A percentile compares a stretch with the other conserved stretches of the same genome.
Conservation (phyloP, 345 rosid genomes). For the Syzygium oleosum region DNA sequence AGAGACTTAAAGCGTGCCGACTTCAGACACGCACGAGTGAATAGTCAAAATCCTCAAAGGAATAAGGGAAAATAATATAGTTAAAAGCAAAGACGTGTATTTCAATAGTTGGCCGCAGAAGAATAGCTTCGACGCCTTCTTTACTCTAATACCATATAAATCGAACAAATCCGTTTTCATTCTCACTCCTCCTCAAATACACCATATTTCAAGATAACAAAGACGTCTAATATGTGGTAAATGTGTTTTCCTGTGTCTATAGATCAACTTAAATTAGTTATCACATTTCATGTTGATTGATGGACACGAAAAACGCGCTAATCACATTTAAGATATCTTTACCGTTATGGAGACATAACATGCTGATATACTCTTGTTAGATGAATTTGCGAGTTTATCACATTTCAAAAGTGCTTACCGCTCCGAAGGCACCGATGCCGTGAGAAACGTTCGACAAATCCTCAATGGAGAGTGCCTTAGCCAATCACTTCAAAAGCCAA, state of each 20-base stretch:
- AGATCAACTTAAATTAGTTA: neutral
- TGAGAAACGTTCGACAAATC: neutral
- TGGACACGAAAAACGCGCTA: rapidly evolving
- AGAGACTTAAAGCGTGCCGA: neutral
- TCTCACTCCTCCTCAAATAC: neutral
- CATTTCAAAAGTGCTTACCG: neutral
- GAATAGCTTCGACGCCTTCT: neutral
- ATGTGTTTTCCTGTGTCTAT: neutral
- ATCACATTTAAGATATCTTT: rapidly evolving
- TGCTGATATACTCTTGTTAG: neutral
- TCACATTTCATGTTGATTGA: neutral
- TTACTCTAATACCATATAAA: neutral
- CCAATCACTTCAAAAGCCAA: neutral
- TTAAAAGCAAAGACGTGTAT: neutral
- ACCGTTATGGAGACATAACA: rapidly evolving
- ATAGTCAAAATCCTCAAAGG: neutral
- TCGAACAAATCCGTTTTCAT: neutral
- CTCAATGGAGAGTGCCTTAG: neutral
- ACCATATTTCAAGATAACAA: neutral
- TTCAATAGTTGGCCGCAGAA: neutral
- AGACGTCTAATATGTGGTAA: neutral
- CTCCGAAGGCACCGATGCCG: neutral
- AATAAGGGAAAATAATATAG: neutral
- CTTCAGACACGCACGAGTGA: neutral
- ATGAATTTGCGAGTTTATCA: neutral